Evolutionary conservation across 2,329 filamentous ascomycete genomes (phyloP), one percentile per base, ranked within the genome.

Genomic region (Arthrobotrys iridis): DNA sequence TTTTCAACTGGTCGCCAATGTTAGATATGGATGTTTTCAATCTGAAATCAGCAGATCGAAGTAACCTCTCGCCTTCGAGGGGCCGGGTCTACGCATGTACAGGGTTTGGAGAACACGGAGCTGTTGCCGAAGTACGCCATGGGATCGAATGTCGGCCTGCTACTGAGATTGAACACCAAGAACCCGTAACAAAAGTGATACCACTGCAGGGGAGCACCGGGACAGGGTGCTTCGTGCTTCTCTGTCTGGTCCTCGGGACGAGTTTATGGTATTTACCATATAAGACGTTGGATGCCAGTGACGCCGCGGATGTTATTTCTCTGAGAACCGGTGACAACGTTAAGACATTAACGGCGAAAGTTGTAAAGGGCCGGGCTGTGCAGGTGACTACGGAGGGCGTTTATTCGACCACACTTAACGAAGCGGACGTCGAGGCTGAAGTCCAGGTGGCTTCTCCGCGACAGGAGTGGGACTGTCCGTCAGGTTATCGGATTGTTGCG

Each of bases 131-230:
- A 79, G 84, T 92, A 76, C 87, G 90, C 76, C 85, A 88, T 81
- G 91, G 92, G 2, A 82, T 92, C 26, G 88, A 91, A 79, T 91
- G 90, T 15, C 88, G 86, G 66, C 87, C 92, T 10, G 64, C 72
- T 30, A 68, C 63, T 13, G 57, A 55, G 1, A 59, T 70, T 37
- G 72, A 64, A 13, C 46, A 64, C 18, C 22, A 58, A n/a, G 72
- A 64, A 37, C 50, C 65, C 1, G 46, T 74, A 3, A 74, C 62
- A 13, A 74, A 74, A 13, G 7, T 74, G n/a, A 74, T 74, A 57
- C 52, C 62, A 8, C 70, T 74, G 4, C 55, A 43, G 4, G 70
- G 70, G 15, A 30, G 37, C 5, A 28, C 33, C n/a, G 70, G 62
- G 7, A 70, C 33, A n/a, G 64, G 64, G 10, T 65, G 58, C 28